Percentiles rank a stretch among this genome's conserved stretches.
Evolutionary conservation across 192 early-diverging fungal genomes (phyloP).

Genomic region (Backusella tuberculispora): DNA sequence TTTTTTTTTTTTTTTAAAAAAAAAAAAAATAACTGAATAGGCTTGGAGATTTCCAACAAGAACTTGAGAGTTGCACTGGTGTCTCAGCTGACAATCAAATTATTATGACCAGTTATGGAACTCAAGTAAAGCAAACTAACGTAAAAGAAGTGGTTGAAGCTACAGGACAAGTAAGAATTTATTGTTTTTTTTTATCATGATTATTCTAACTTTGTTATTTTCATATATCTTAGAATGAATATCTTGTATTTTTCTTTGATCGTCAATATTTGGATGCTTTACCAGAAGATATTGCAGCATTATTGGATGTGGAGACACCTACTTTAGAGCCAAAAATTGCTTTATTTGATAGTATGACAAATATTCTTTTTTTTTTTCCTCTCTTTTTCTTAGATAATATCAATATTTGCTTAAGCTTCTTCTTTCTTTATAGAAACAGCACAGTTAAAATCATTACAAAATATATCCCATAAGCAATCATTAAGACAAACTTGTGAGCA

Average conservation of each 20-base stretch:
- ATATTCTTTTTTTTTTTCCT: no score
- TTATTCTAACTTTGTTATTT: no score
- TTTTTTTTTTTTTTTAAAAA: not conserved
- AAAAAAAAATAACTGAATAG: conserved; percentile 21
- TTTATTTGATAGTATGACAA: conserved; percentile 34
- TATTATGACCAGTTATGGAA: conserved; percentile 56
- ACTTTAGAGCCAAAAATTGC: conserved; percentile 34
- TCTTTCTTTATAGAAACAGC: not conserved
- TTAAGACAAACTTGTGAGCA: conserved; percentile 21
- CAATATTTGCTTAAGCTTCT: conserved; percentile 1
- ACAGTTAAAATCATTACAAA: conserved; percentile 3
- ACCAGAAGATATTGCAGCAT: conserved; percentile 41
- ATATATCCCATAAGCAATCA: not conserved
- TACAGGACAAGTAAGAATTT: conserved; percentile 45
- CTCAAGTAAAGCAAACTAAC: conserved; percentile 50
- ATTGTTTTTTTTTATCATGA: not conserved
- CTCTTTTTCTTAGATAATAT: not conserved
- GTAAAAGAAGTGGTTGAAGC: conserved; percentile 48
- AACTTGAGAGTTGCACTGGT: conserved; percentile 47
- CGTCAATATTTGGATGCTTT: conserved; percentile 52
- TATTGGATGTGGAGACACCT: conserved; percentile 46
- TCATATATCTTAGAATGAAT: conserved; percentile 46
- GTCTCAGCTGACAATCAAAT: conserved; percentile 53
- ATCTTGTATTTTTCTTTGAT: conserved; percentile 56
- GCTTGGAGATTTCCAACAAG: conserved; percentile 33